Evolutionary conservation across 2,329 filamentous ascomycete genomes (phyloP).

Genomic region (Helminthosporium solani): DNA sequence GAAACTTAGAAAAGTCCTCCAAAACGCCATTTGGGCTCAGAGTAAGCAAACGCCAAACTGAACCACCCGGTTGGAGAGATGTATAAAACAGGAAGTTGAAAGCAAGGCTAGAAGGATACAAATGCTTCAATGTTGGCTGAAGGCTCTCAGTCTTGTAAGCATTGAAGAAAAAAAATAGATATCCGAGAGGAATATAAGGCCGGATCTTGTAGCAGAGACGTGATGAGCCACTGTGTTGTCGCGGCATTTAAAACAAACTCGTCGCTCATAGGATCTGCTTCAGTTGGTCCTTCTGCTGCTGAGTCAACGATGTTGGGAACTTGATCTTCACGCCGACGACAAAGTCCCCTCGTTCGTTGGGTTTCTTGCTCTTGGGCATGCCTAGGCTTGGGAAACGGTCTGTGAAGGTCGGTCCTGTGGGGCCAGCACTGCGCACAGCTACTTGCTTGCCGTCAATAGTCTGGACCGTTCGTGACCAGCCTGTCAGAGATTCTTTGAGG

Average conservation of each 20-base stretch:
- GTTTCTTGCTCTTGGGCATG: constrained; percentile 94
- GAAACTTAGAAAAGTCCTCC: not conserved
- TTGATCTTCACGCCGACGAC: constrained; percentile 89
- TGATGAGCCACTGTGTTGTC: too few species aligned
- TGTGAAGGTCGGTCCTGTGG: constrained; percentile 79
- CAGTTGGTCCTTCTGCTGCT: constrained; percentile 75
- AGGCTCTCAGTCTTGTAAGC: too few species aligned
- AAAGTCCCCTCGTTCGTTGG: constrained; percentile 79
- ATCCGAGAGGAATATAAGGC: not conserved
- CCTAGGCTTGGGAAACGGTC: constrained; percentile 83
- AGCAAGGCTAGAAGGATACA: not conserved
- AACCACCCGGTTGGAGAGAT: not conserved
- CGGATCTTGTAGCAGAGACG: too few species aligned
- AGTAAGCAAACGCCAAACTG: not conserved
- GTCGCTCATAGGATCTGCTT: constrained; percentile 67
- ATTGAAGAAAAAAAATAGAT: too few species aligned
- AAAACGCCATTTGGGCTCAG: not conserved
- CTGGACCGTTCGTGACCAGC: constrained; percentile 86
- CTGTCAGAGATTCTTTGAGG: constrained; percentile 91
- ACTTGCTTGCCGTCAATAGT: constrained; percentile 93
- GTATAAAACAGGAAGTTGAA: not conserved
- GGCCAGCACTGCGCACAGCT: constrained; percentile 74
- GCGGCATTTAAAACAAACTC: too few species aligned
- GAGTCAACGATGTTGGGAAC: constrained; percentile 77
- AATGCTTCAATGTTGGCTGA: not conserved